Conservation (phyloP, 2,329 filamentous ascomycete species). For the Microdochium trichocladiopsis region DNA sequence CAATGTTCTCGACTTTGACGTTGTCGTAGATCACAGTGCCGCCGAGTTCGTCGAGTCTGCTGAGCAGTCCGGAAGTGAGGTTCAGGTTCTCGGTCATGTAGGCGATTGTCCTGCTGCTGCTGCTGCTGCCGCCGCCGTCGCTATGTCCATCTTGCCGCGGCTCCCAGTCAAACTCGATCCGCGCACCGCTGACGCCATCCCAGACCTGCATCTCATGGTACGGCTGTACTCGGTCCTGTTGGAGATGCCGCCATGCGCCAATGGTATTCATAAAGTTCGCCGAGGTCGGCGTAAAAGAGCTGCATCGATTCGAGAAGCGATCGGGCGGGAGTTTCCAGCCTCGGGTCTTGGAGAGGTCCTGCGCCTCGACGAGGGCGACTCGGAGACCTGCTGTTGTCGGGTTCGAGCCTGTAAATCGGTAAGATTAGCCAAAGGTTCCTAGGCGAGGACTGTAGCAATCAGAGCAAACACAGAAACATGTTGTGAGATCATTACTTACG, state of each 20-base stretch:
- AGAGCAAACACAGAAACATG: background rate
- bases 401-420: conserved; percentile 55
- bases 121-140: conserved; percentile 18
- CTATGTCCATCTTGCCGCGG: conserved; percentile 27
- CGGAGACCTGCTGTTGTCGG: conserved; percentile 69
- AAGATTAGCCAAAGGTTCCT: background rate
- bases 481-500: conserved; percentile 40
- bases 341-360: conserved; percentile 67
- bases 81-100: conserved; percentile 98
- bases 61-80: conserved; percentile 70
- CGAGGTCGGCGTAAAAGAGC: conserved; percentile 84
- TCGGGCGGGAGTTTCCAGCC: conserved; percentile 59
- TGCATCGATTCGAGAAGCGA: conserved; percentile 88
- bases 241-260: conserved; percentile 77
- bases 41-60: conserved; percentile 62
- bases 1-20: conserved; percentile 73
- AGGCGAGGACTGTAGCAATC: background rate
- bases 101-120: conserved; percentile 61
- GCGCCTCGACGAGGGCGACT: conserved; percentile 83
- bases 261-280: conserved; percentile 76
- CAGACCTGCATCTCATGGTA: conserved; percentile 98
- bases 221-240: conserved; percentile 66
- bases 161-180: conserved; percentile 81
- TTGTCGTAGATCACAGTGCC: conserved; percentile 67
- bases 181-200: conserved; percentile 84